Conservation (phyloP, 306 rosid genomes). For the Acacia acuminata region DNA sequence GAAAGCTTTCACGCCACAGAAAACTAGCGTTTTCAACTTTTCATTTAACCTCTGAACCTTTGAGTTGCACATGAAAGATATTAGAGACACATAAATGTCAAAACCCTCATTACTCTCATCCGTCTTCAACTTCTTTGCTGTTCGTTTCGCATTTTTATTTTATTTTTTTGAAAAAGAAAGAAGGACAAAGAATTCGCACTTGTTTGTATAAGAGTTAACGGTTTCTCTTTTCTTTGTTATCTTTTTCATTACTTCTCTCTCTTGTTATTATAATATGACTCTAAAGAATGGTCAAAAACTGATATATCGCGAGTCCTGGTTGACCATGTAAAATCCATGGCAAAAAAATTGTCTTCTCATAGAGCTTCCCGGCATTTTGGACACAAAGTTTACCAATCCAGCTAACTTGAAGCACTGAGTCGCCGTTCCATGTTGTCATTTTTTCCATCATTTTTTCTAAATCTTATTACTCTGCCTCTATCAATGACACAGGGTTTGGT, state of each 20-base stretch:
- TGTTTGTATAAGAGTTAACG: too few relatives aligned
- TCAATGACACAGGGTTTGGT: accelerated
- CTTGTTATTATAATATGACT: background rate
- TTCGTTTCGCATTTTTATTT: too few relatives aligned
- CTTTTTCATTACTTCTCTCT: too few relatives aligned
- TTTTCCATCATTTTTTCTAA: too few relatives aligned
- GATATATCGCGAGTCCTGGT: background rate
- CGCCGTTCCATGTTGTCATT: too few relatives aligned
- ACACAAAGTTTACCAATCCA: background rate
- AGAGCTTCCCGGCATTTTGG: background rate
- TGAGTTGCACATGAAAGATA: background rate
- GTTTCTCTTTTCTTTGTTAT: too few relatives aligned
- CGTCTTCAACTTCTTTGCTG: background rate
- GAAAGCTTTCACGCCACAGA: background rate
- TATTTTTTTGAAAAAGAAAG: too few relatives aligned
- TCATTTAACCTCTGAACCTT: too few relatives aligned
- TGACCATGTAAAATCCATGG: background rate
- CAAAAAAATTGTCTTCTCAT: background rate
- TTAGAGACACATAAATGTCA: background rate
- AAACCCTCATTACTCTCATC: background rate
- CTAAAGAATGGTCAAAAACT: too few relatives aligned
- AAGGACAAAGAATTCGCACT: too few relatives aligned
- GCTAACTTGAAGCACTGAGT: background rate
- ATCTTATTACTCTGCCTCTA: too few relatives aligned
- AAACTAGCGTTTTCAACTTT: background rate